Evolutionary conservation across 2,329 filamentous ascomycete species (phyloP), one percentile per base, ranked within the genome.

Genomic region (Blumeria hordei): DNA sequence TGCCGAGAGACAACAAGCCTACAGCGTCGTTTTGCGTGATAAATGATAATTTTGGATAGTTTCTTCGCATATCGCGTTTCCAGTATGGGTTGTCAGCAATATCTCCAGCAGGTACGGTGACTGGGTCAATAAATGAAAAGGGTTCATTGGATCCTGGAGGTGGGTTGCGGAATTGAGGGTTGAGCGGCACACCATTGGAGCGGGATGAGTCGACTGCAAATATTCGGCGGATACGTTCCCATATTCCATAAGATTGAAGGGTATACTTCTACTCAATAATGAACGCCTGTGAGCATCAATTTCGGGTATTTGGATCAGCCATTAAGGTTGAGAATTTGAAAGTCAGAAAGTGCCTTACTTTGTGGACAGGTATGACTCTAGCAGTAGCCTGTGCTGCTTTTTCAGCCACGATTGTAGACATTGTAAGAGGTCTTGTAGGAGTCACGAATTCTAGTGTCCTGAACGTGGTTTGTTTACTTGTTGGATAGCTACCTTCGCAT

Each of bases 51-150:
- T 75, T 76, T 35, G 92, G 85, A 71, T 96, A 96, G 64, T 75
- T 75, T 64, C 92, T 78, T 63, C 92, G 84, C 58, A 73, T 69
- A 66, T 98, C 92, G 64, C 92, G 88, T 75, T 94, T 93, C 87
- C 88, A 98, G 73, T 95, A 94, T 39, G 87, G 80, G 71, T 94
- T 94, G 68, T 90, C 85, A 63, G 87, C 87, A 63, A 94, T 81
- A 67, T 94, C 87, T 61, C 76, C 85, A 1, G 87, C 85, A n/a
- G 87, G 87, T 0, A 83, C 57, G 12, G 86, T 93, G 57, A 90
- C 83, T 21, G 85, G 85, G 67, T 94, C 87, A 67, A 85, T 78
- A 72, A 90, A 92, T 57, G 69, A 69, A 56, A 76, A 70, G 37
- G 86, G 85, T 63, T 86, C 80, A 64, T 78, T 72, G 61, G 72